Evolutionary conservation across 2,329 filamentous ascomycete genomes (phyloP).

Genomic region (Zymoseptoria tritici): DNA sequence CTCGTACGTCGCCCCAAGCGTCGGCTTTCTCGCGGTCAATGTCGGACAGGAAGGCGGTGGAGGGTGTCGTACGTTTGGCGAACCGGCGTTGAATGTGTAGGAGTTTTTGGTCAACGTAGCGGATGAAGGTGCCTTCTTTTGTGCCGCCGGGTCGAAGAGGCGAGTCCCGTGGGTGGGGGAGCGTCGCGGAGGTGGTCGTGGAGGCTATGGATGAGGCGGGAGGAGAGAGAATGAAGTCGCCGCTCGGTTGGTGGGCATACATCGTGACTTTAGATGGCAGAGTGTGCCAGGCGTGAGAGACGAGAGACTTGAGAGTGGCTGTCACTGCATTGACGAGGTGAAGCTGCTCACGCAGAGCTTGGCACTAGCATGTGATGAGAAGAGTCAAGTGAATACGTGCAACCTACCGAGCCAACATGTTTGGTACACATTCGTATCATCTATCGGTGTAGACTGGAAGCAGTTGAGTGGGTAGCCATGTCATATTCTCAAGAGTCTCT

Average conservation of each 20-base stretch:
- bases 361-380: not conserved
- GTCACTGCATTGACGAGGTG: too few species aligned
- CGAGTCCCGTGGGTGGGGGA: slow-evolving; percentile 47
- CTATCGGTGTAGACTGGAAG: not conserved
- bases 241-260: slow-evolving; percentile 10
- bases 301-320: not conserved
- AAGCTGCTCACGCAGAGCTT: not conserved
- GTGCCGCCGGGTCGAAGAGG: slow-evolving; percentile 49
- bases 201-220: slow-evolving; percentile 42
- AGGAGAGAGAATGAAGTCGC: slow-evolving; percentile 44
- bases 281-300: not conserved
- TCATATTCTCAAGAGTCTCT: too few species aligned
- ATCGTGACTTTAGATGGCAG: not conserved
- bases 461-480: too few species aligned
- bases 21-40: slow-evolving; percentile 30
- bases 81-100: slow-evolving; percentile 46
- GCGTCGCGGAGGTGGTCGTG: slow-evolving; percentile 27
- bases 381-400: too few species aligned
- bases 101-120: slow-evolving; percentile 48
- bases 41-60: slow-evolving; percentile 10
- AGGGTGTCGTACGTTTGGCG: slow-evolving; percentile 40
- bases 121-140: slow-evolving; percentile 53
- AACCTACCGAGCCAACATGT: not conserved
- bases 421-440: not conserved
- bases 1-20: slow-evolving; percentile 34